phyloP scores from a whole-genome alignment of 1,139 yeast genomes.

The Wickerhamomyces sp. region DNA sequence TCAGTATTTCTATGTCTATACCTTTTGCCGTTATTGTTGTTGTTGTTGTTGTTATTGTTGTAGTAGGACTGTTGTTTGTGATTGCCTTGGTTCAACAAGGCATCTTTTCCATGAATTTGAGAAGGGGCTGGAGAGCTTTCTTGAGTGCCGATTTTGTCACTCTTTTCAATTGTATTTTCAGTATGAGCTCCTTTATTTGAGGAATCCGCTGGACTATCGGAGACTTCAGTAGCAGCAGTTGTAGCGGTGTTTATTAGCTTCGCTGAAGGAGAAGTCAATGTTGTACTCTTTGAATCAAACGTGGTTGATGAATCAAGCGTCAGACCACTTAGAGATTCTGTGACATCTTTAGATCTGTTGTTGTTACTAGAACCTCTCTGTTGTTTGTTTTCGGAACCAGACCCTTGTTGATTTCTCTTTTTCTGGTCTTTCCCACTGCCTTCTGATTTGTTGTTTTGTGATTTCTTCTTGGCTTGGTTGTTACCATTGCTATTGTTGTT shows the following conservation, averaged over 20 bases:
- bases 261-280: neutral
- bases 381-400: slow-evolving; percentile 1
- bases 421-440: slow-evolving; percentile 1
- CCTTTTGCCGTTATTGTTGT: neutral
- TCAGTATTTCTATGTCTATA: slow-evolving; percentile 21
- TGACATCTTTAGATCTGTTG: neutral
- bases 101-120: too few species aligned
- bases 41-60: neutral
- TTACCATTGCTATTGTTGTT: neutral
- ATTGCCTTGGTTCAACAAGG: neutral
- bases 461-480: neutral
- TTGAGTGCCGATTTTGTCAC: neutral
- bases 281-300: neutral
- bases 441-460: neutral
- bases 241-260: neutral
- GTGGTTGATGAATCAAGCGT: neutral
- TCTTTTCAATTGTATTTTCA: neutral
- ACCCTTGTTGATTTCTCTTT: slow-evolving; percentile 1
- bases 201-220: neutral
- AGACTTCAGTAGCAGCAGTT: neutral
- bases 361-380: neutral
- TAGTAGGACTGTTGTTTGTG: neutral
- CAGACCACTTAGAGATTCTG: neutral
- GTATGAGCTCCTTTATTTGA: neutral
- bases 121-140: too few species aligned